These are phyloP conservation scores for Capsicum rhomboideum DNA, from an alignment of 257 asterid genomes.

Conservation along the genomic window DNA sequence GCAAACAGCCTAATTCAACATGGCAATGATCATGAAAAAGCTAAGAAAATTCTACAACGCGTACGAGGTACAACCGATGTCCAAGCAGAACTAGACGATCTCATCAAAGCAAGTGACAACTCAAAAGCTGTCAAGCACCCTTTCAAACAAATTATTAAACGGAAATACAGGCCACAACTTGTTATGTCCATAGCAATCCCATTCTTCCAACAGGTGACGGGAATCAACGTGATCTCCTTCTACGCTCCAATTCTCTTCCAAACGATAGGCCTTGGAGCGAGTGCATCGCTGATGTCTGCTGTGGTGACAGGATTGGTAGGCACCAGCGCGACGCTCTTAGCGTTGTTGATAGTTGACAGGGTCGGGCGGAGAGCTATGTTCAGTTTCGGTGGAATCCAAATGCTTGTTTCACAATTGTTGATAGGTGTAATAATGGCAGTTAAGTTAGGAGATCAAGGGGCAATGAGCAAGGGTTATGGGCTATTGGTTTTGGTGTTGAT, in stretches of 20 bases:
- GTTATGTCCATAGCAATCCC: slow-evolving; percentile 55
- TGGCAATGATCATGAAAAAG: slow-evolving; percentile 18
- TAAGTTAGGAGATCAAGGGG: slow-evolving; percentile 34
- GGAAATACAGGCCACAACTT: slow-evolving; percentile 44
- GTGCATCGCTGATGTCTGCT: slow-evolving; percentile 31
- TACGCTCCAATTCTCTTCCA: slow-evolving; percentile 55
- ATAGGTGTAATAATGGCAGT: slow-evolving; percentile 29
- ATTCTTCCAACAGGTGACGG: slow-evolving; percentile 47
- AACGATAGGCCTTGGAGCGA: slow-evolving; percentile 43
- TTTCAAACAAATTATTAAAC: slow-evolving; percentile 11
- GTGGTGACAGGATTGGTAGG: slow-evolving; percentile 13
- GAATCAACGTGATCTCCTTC: slow-evolving; percentile 53
- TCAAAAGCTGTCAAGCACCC: slow-evolving; percentile 30
- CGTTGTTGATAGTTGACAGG: slow-evolving; percentile 24
- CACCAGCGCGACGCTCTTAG: slow-evolving; percentile 6
- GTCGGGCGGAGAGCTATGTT: slow-evolving; percentile 29
- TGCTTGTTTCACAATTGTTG: slow-evolving; percentile 20
- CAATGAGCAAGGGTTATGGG: slow-evolving; percentile 11
- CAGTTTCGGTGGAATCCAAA: slow-evolving; percentile 19
- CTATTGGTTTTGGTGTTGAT: slow-evolving; percentile 17
- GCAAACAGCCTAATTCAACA: slow-evolving; percentile 47
- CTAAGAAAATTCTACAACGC: slow-evolving; percentile 21
- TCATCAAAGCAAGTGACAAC: slow-evolving; percentile 29
- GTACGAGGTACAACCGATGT: slow-evolving; percentile 44
- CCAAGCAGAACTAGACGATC: slow-evolving; percentile 38